Base-by-base conservation (phyloP, 1,139 yeast species). In the Maudiozyma humilis region DNA sequence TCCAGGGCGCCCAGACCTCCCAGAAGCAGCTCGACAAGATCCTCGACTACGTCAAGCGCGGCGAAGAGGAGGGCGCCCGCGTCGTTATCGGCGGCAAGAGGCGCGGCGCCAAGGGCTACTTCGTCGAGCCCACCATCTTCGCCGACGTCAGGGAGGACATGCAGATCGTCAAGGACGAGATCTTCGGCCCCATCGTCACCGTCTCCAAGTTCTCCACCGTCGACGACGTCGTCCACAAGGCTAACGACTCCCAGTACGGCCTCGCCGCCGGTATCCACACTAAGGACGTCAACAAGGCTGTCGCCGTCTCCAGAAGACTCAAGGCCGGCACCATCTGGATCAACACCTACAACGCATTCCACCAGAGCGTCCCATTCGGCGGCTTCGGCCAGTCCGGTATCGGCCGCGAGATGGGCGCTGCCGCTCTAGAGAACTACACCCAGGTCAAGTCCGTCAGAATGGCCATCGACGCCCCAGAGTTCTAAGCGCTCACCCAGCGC, bases 161-260 rank as follows among this genome's bases (percentile, higher is more conserved):
- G 79, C 68, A 69, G 51, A 79, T 84, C 55, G 82, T 80, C 47
- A 72, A 69, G 55, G 93, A 84, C 52, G 95, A 86, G 67, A 84
- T 88, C 45, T 87, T 87, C 57, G 96, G 89, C 40, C 89, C 89
- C 29, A 81, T 82, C 48, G 83, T 80, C 46, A 75, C 84, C 27
- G 71, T 80, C 44, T 66, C 78, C 54, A 80, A 79, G 65, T 82
- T 81, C 65, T 68, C 70, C 48, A 75, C 82, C 38, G 73, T 73
- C 43, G 83, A 78, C 49, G 85, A 81, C 59, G 87, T 71, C 41
- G 65, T 82, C 48, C 63, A 65, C 43, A 67, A 70, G 62, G 86
- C 87, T 38, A 82, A 82, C 62, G 73, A 74, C 60, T 70, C 83
- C 36, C 73, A 72, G 41, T 81, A 79, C 57, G 89, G 88, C 53